These are phyloP conservation scores for Cymbidium sinense DNA, from an alignment of 106 monocot species.

Conservation along the genomic window DNA sequence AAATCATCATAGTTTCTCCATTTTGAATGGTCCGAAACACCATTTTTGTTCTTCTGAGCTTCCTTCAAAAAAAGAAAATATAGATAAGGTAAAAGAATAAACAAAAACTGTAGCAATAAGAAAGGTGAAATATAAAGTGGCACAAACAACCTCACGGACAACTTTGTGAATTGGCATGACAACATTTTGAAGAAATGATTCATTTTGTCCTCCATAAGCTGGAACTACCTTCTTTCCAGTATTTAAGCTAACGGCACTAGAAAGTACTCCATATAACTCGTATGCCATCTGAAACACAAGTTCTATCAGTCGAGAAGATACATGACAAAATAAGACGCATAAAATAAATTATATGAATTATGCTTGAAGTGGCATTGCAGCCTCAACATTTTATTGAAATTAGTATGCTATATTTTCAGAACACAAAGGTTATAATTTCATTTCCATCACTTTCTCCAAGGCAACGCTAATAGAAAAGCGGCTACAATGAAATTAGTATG, in stretches of 20 bases:
- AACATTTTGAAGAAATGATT: conserved; percentile 62
- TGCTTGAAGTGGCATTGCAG: too few relatives aligned
- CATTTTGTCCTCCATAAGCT: conserved; percentile 61
- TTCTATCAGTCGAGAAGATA: not conserved
- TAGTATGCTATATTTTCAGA: not conserved
- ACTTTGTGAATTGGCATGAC: conserved; percentile 58
- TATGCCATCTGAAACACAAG: conserved; percentile 64
- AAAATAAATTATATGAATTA: not conserved
- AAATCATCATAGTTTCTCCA: conserved; percentile 88
- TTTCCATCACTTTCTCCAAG: not conserved
- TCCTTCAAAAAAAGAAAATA: conserved; percentile 41
- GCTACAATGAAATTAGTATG: too few relatives aligned
- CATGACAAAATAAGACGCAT: not conserved
- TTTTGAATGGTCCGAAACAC: conserved; percentile 56
- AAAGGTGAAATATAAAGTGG: not conserved
- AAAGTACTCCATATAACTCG: conserved; percentile 59
- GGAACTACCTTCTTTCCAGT: conserved; percentile 63
- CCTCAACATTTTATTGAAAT: not conserved
- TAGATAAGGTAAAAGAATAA: not conserved
- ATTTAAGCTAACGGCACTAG: conserved; percentile 58
- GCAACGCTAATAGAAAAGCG: too few relatives aligned
- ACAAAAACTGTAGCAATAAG: not conserved
- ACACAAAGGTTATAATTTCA: not conserved
- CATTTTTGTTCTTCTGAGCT: conserved; percentile 61
- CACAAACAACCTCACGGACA: conserved; percentile 39